Conservation (phyloP, 2,329 filamentous ascomycete genomes). For the Trichoderma harzianum region DNA sequence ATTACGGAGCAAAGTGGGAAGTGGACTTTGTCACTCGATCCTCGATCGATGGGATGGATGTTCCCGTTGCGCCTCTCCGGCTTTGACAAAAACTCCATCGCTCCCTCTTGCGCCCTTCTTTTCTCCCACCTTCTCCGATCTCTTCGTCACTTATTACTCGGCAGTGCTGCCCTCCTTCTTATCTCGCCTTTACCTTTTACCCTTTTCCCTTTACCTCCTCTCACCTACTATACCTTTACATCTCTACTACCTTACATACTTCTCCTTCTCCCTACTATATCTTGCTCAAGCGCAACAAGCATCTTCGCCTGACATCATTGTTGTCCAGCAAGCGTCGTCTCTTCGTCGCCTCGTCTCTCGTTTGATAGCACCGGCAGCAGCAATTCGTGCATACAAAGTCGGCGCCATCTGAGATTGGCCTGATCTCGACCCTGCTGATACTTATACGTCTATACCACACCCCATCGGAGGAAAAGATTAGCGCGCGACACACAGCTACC, state of each 20-base stretch:
- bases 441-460: background rate
- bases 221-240: background rate
- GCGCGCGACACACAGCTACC: slow-evolving; percentile 4
- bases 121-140: slow-evolving; percentile 14
- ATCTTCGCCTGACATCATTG: background rate
- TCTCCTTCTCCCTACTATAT: background rate
- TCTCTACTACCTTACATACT: background rate
- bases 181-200: background rate
- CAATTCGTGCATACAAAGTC: slow-evolving; percentile 2
- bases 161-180: background rate
- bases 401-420: slow-evolving; percentile 5
- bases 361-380: background rate
- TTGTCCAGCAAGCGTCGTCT: background rate
- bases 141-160: background rate
- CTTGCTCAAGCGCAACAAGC: background rate
- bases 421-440: background rate
- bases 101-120: slow-evolving; percentile 23
- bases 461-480: background rate
- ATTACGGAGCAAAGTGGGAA: slow-evolving; percentile 12
- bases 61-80: slow-evolving; percentile 30
- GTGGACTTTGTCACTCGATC: slow-evolving; percentile 28
- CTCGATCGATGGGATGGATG: slow-evolving; percentile 33
- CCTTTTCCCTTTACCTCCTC: background rate
- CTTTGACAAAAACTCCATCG: slow-evolving; percentile 30
- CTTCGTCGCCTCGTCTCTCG: background rate